Base-by-base conservation (phyloP, 140 eudicot species). In the Bidens hawaiensis region DNA sequence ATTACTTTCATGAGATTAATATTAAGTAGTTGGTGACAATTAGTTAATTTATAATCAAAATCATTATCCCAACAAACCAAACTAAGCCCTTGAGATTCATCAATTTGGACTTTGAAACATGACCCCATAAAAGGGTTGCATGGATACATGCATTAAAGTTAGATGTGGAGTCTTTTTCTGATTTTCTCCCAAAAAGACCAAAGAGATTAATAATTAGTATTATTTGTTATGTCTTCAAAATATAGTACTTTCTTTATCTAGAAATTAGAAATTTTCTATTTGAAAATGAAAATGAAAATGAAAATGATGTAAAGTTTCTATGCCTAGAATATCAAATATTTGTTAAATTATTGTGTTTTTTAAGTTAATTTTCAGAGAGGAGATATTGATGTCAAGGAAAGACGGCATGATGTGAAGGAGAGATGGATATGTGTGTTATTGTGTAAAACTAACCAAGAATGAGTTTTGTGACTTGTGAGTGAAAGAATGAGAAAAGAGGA, bases 131-230 rank as follows among this genome's bases (percentile, higher is more conserved):
- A 73, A 65, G 73, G 67, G 73, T 73, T 65, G 78, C 78, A 73
- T 25, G 68, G 62, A 65, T 65, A 65, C 43, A 57, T 73, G 62
- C 73, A 65, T 65, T 73, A 46, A 70, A 70, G 64, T 70, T 70
- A 38, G 25, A 61, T 36, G 60, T 70, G 4, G 73, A 65, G 78
- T 73, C 67, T 56, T 73, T 73, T 73, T n/a, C n/a, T n/a, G n/a
- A n/a, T n/a, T n/a, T n/a, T 73, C 78, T 73, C 78, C 78, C 72
- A 73, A 73, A 71, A 65, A 56, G 72, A 65, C 78, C 73, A 73
- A 46, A 14, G 28, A 56, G 22, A 34, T 46, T 65, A 72, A 73
- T 73, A 31, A 64, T 34, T 18, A 25, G 38, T 26, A n/a, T n/a
- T 5, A 31, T 31, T 5, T 31, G 19, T 58, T 19, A 64, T 49